Base-by-base conservation (phyloP, 371 early-diverging fungal genomes). In the Mortierella sp. region DNA sequence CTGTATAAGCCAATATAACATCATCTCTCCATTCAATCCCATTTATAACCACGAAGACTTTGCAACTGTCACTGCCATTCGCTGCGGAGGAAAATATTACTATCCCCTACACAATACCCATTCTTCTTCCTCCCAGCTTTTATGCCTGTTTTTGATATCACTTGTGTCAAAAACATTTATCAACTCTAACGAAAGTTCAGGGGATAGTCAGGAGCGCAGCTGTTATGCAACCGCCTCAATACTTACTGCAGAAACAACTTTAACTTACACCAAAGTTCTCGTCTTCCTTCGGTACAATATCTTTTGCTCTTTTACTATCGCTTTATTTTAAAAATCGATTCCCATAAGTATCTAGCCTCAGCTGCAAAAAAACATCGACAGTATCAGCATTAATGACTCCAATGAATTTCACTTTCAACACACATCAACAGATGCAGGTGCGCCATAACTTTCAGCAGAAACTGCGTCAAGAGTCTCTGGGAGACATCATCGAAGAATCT, bases 11-110 rank as follows among this genome's bases (percentile, higher is more conserved):
- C n/a, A 15, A n/a, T 7, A 15, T 38, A n/a, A n/a, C 2, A 21
- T 21, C 19, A 5, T 4, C 8, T 4, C 15, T 36, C 10, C 19
- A 36, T 19, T 19, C 64, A 52, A 16, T 43, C 16, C 43, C 15
- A 11, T 3, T 15, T 1, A 43, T 9, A 38, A n/a, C 7, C n/a
- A 11, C 58, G 40, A 1, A 53, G 50, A 10, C 28, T 8, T 15
- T 19, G 21, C 24, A 9, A n/a, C 16, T 19, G 16, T 28, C 13
- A 4, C 3, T n/a, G 2, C 32, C 52, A n/a, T 3, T 38, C 19
- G 36, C 52, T 69, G 69, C 53, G 69, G 63, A 69, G 63, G n/a
- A 57, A 63, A 55, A 62, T 62, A 52, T 55, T 63, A n/a, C n/a
- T n/a, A 24, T 9, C 15, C n/a, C 16, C 40, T 19, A 32, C 33